These are phyloP conservation scores for Cyberlindnera mycetangii DNA, from an alignment of 805 yeast genomes.

Conservation along the genomic window DNA sequence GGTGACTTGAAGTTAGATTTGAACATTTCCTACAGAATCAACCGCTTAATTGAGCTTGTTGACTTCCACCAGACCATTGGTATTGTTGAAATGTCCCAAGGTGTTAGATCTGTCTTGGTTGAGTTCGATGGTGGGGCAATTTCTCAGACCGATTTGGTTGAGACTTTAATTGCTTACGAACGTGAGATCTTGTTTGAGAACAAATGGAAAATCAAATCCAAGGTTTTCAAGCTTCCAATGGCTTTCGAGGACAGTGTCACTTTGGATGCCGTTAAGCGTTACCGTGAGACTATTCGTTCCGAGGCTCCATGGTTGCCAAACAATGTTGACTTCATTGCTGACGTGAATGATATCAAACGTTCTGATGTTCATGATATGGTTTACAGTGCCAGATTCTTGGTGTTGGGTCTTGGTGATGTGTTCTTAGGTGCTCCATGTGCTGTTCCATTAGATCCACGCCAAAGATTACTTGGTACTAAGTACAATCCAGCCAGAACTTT, in stretches of 20 bases:
- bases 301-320: slow-evolving; percentile 98
- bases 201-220: slow-evolving; percentile 84
- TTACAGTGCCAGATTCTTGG: slow-evolving; percentile 87
- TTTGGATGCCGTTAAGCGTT: slow-evolving; percentile 84
- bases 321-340: slow-evolving; percentile 92
- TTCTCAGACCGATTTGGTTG: slow-evolving; percentile 59
- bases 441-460: slow-evolving; percentile 96
- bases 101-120: slow-evolving; percentile 91
- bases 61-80: slow-evolving; percentile 64
- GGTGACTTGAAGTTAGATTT: slow-evolving; percentile 88
- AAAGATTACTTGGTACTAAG: slow-evolving; percentile 86
- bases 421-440: slow-evolving; percentile 99
- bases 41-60: slow-evolving; percentile 75
- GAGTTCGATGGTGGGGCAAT: slow-evolving; percentile 70
- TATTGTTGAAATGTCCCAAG: slow-evolving; percentile 93
- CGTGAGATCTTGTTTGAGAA: slow-evolving; percentile 67
- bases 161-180: slow-evolving; percentile 70
- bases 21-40: slow-evolving; percentile 80
- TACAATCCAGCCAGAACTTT: slow-evolving; percentile 95
- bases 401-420: slow-evolving; percentile 94
- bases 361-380: slow-evolving; percentile 77
- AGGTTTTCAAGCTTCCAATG: slow-evolving; percentile 85
- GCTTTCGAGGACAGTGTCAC: slow-evolving; percentile 94
- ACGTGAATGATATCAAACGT: slow-evolving; percentile 78
- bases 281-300: slow-evolving; percentile 88